A percentile compares a stretch with the other conserved stretches of the same genome.
These are phyloP conservation scores for Trichophyton simii DNA, from an alignment of 2,329 filamentous ascomycete species.

Conservation along the genomic window DNA sequence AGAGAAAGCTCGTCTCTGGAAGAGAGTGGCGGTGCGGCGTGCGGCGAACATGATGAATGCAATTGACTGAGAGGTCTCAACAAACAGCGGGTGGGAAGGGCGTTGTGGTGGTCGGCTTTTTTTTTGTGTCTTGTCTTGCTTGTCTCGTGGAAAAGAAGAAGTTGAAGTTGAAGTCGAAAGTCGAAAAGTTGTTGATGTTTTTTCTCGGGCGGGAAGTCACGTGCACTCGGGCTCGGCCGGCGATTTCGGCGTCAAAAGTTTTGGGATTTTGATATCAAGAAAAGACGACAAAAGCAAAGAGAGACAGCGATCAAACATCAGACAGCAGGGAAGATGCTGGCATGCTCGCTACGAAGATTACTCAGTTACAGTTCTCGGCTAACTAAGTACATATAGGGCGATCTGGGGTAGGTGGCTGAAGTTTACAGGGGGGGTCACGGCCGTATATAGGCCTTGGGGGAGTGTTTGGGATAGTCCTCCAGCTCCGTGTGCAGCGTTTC, in stretches of 20 bases:
- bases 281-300: neutral
- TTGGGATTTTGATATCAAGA: neutral
- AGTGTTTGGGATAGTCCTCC: neutral
- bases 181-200: conserved; percentile 6
- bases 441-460: conserved; percentile 6
- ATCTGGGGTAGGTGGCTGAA: neutral
- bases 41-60: conserved; percentile 59
- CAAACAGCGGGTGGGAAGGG: conserved; percentile 7
- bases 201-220: conserved; percentile 5
- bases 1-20: conserved; percentile 71
- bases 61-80: conserved; percentile 9
- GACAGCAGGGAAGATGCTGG: neutral
- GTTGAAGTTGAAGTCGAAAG: neutral
- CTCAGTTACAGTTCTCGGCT: neutral
- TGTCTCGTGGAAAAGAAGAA: neutral
- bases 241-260: neutral
- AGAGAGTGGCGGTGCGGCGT: conserved; percentile 40
- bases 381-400: neutral
- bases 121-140: conserved; percentile 6
- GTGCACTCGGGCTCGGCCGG: neutral
- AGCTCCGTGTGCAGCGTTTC: conserved; percentile 6
- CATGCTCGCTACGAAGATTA: neutral
- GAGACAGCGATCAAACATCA: neutral
- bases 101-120: conserved; percentile 12
- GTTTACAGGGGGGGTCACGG: neutral